Conservation (phyloP, 2,329 filamentous ascomycete genomes). For the Colletotrichum sp. region DNA sequence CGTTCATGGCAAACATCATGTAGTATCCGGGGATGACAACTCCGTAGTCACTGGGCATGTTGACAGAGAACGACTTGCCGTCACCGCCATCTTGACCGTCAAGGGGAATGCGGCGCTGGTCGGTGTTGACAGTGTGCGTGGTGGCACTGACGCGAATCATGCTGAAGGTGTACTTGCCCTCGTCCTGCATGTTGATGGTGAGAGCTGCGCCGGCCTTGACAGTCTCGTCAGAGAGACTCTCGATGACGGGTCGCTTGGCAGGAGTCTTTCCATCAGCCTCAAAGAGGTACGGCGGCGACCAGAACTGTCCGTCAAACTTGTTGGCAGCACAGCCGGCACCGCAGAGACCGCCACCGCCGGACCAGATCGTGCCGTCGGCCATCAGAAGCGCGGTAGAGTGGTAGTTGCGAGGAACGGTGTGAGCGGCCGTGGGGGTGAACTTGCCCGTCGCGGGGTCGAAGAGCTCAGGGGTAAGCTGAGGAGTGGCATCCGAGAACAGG, state of each 20-base stretch:
- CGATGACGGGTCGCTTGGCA: slow-evolving; percentile 47
- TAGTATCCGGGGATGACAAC: slow-evolving; percentile 57
- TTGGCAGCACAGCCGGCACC: slow-evolving; percentile 44
- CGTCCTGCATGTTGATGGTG: slow-evolving; percentile 32
- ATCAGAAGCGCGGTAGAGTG: slow-evolving; percentile 54
- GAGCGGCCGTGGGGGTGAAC: slow-evolving; percentile 26
- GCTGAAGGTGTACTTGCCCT: slow-evolving; percentile 36
- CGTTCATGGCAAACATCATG: slow-evolving; percentile 55
- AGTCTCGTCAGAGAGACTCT: slow-evolving; percentile 30
- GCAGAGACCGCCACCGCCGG: slow-evolving; percentile 59
- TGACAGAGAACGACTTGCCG: slow-evolving; percentile 36
- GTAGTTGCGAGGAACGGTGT: slow-evolving; percentile 50
- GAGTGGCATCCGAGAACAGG: slow-evolving; percentile 49
- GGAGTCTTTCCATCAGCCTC: slow-evolving; percentile 40
- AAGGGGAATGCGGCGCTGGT: slow-evolving; percentile 59
- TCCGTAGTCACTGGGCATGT: slow-evolving; percentile 51
- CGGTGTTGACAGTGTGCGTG: slow-evolving; percentile 63
- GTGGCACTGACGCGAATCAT: slow-evolving; percentile 53
- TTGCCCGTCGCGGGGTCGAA: slow-evolving; percentile 41
- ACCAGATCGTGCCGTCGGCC: slow-evolving; percentile 53
- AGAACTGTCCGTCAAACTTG: slow-evolving; percentile 61
- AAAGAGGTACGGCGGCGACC: slow-evolving; percentile 60
- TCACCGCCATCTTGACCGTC: slow-evolving; percentile 27
- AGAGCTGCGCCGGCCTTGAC: slow-evolving; percentile 27
- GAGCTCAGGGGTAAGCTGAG: slow-evolving; percentile 48